A percentile compares a stretch with the other conserved stretches of the same genome.
Evolutionary conservation across 495 filamentous ascomycete species (phyloP).

Genomic region (Hypoxylon fuscum): DNA sequence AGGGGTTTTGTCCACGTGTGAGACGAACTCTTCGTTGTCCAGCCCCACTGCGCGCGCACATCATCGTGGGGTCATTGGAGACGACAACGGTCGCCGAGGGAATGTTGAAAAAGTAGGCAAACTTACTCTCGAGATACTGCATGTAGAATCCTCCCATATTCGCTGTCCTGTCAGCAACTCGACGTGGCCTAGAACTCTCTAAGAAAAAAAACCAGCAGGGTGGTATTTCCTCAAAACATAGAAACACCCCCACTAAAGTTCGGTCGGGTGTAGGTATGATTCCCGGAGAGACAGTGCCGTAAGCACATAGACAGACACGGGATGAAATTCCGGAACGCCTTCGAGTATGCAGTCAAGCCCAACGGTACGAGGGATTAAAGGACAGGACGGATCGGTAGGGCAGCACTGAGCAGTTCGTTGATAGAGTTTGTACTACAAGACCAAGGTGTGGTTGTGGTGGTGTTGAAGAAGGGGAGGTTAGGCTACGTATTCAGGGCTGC

Average conservation of each 20-base stretch:
- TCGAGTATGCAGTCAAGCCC: conserved; percentile 64
- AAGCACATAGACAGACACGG: conserved; percentile 40
- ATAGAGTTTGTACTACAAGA: conserved; percentile 56
- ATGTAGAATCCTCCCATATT: conserved; percentile 70
- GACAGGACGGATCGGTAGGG: conserved; percentile 44
- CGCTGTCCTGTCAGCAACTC: conserved; percentile 27
- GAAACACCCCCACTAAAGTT: conserved; percentile 44
- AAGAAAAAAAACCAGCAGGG: conserved; percentile 31
- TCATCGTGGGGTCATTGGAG: conserved; percentile 37
- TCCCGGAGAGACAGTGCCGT: conserved; percentile 28
- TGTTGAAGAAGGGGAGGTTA: conserved; percentile 55
- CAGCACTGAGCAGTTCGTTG: conserved; percentile 48
- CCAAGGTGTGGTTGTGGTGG: conserved; percentile 51
- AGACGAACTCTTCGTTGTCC: conserved; percentile 44
- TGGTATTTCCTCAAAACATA: conserved; percentile 42
- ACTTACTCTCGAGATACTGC: conserved; percentile 71
- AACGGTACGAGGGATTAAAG: conserved; percentile 53
- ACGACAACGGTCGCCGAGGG: conserved; percentile 6
- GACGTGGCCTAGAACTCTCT: conserved; percentile 33
- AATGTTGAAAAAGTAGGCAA: conserved; percentile 11
- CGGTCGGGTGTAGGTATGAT: conserved; percentile 42
- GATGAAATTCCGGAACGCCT: conserved; percentile 49
- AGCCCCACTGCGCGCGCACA: conserved; percentile 42
- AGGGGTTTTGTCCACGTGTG: conserved; percentile 46
- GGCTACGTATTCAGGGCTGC: conserved; percentile 61